Percentiles rank a stretch among this genome's conserved stretches.
phyloP scores from a whole-genome alignment of 2,329 filamentous ascomycete species.

The Diatrype stigma region DNA sequence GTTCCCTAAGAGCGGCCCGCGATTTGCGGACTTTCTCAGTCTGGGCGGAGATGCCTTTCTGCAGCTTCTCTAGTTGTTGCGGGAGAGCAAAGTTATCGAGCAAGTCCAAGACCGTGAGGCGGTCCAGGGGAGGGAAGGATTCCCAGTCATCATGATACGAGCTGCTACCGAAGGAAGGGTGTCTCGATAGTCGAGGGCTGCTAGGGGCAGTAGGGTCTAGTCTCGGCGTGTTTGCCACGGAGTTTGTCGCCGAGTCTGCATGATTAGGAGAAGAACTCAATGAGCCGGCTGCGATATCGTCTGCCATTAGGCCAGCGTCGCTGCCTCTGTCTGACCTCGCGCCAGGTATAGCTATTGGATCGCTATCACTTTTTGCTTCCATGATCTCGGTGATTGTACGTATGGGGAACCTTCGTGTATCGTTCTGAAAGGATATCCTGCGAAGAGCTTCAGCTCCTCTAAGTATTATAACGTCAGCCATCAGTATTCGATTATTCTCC shows the following conservation, averaged over 20 bases:
- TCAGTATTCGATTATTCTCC: conserved; percentile 7
- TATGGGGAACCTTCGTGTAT: conserved; percentile 30
- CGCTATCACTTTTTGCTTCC: conserved; percentile 23
- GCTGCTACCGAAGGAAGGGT: conserved; percentile 75
- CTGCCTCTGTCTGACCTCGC: conserved; percentile 40
- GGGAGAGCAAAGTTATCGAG: conserved; percentile 90
- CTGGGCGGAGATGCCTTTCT: conserved; percentile 76
- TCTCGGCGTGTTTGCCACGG: conserved; percentile 42
- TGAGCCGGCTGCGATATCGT: conserved; percentile 38
- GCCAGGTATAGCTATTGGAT: conserved; percentile 31
- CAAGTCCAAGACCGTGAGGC: conserved; percentile 85
- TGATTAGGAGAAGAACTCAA: conserved; percentile 40
- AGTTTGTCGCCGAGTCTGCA: conserved; percentile 33
- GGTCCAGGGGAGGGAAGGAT: conserved; percentile 79
- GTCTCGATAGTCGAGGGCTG: conserved; percentile 64
- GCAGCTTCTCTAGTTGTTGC: conserved; percentile 85
- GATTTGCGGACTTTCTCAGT: conserved; percentile 81
- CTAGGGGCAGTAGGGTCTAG: conserved; percentile 41
- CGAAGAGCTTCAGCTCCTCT: conserved; percentile 37
- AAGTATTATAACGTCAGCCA: conserved; percentile 40
- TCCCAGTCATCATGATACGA: conserved; percentile 90
- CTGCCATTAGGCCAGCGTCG: conserved; percentile 38
- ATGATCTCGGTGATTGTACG: conserved; percentile 41
- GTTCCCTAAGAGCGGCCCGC: conserved; percentile 72
- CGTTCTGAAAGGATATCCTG: conserved; percentile 36